phyloP scores from a whole-genome alignment of 768 basidiomycete species.

The Boletus reticuloceps region DNA sequence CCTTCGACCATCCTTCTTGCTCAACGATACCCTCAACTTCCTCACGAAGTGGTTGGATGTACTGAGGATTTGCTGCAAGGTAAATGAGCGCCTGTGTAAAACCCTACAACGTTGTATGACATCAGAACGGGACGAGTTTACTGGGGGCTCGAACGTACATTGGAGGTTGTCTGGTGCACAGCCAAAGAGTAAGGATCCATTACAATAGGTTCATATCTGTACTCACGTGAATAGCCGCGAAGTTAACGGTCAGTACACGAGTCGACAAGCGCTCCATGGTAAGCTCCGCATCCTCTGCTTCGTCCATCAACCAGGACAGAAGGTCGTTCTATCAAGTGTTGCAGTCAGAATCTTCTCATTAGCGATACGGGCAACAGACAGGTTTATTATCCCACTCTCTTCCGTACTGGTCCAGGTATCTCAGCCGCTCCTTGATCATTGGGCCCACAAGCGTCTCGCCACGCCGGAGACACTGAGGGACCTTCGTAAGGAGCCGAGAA shows the following conservation, averaged over 20 bases:
- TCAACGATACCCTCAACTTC: slow-evolving; percentile 35
- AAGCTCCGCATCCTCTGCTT: slow-evolving; percentile 16
- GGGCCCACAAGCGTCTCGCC: slow-evolving; percentile 23
- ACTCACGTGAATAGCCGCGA: slow-evolving; percentile 24
- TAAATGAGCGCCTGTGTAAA: slow-evolving; percentile 35
- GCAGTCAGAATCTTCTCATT: not conserved
- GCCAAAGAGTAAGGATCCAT: not conserved
- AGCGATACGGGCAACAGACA: slow-evolving; percentile 16
- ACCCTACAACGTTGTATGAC: slow-evolving; percentile 13
- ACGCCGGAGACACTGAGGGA: not conserved
- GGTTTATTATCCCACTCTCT: slow-evolving; percentile 30
- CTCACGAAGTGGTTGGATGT: slow-evolving; percentile 34
- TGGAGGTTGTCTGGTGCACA: slow-evolving; percentile 15
- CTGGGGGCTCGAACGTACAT: slow-evolving; percentile 1
- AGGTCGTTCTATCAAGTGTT: slow-evolving; percentile 28
- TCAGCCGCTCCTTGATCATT: slow-evolving; percentile 29
- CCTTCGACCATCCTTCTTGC: slow-evolving; percentile 30
- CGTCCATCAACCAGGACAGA: slow-evolving; percentile 32
- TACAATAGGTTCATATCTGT: not conserved
- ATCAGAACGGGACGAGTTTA: not conserved
- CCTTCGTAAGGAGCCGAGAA: not conserved
- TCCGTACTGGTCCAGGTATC: slow-evolving; percentile 21
- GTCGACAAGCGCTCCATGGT: slow-evolving; percentile 20
- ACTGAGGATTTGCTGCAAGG: slow-evolving; percentile 37
- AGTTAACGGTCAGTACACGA: slow-evolving; percentile 13